Evolutionary conservation across 2,329 filamentous ascomycete genomes (phyloP), one percentile per base, ranked within the genome.

Genomic region (Ceratocystis harringtonii): DNA sequence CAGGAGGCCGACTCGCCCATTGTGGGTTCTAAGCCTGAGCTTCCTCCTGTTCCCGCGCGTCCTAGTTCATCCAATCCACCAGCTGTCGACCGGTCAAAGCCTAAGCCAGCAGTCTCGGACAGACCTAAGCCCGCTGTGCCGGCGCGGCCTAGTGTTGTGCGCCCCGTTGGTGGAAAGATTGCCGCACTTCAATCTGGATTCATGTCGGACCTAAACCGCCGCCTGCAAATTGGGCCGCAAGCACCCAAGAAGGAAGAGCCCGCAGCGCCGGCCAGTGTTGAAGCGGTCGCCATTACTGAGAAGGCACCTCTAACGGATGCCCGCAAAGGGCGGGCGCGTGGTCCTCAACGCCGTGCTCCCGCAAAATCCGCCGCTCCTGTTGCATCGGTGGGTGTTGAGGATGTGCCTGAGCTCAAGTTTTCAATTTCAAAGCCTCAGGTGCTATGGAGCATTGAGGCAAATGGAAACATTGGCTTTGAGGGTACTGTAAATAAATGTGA

Each of bases 151-250:
- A 61, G 41, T n/a, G 61, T 61, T 17, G 74, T 69, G 41, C 84
- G 90, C 58, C 89, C 91, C 1, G 81, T 81, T 55, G 89, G 89
- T 8, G 84, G 85, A 71, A 97, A 97, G 78, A 95, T 99, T 73
- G 90, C 92, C 17, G 88, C 90, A 28, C 78, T 99, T 41, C 91
- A 95, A 75, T 89, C 89, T 45, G 90, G 89, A 2, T 97, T 99
- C 75, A 85, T 99, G 81, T 91, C 86, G 57, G 92, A 97, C 72
- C 78, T 99, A 52, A 96, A 97, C 75, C 92, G 90, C 71, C 88
- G 91, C 61, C 79, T 99, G 32, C 87, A 90, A 72, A 77, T 95
- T 44, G 94, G 94, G 0, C 92, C 92, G n/a, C 86, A 89, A 70
- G 84, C 81, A 8, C 83, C 85, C 1, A 92, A 90, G 78, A 87